Conservation (phyloP, 1,139 yeast species). For the Candida smagusa region DNA sequence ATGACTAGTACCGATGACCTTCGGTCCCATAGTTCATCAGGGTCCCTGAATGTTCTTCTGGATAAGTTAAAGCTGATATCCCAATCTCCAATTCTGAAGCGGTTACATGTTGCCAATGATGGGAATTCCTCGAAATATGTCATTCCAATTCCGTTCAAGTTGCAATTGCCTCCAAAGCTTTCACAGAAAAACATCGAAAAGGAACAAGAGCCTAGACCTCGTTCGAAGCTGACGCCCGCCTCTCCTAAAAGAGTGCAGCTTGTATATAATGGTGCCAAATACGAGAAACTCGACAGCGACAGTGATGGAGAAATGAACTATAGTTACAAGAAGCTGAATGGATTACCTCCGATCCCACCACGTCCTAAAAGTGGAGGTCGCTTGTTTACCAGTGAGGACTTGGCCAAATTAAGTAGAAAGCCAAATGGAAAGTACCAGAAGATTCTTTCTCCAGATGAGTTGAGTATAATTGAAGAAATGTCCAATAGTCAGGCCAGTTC, state of each 20-base stretch:
- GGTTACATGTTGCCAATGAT: conserved; percentile 32
- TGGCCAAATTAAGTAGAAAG: conserved; percentile 9
- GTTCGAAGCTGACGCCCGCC: conserved; percentile 9
- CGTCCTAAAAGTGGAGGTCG: conserved; percentile 4
- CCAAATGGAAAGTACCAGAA: conserved; percentile 15
- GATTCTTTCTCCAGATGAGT: conserved; percentile 25
- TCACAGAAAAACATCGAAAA: conserved; percentile 23
- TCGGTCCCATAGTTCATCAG: conserved; percentile 16
- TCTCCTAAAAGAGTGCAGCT: conserved; percentile 21
- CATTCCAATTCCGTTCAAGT: conserved; percentile 45
- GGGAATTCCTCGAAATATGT: conserved; percentile 26
- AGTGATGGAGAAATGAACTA: conserved; percentile 15
- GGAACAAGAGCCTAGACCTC: conserved; percentile 8
- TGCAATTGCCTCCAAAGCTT: conserved; percentile 42
- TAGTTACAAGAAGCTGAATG: conserved; percentile 4
- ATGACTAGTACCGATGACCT: conserved; percentile 20
- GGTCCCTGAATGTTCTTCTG: conserved; percentile 14
- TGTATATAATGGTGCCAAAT: conserved; percentile 36
- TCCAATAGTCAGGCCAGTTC: conserved; percentile 29
- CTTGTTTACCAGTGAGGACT: background rate
- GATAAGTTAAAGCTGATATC: conserved; percentile 33
- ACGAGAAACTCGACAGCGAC: conserved; percentile 32
- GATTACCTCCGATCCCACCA: conserved; percentile 7
- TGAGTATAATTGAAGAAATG: conserved; percentile 45
- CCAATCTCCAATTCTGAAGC: conserved; percentile 35